Evolutionary conservation across 2,329 filamentous ascomycete species (phyloP), one percentile per base, ranked within the genome.

Genomic region (Phaeosphaeria sp.): DNA sequence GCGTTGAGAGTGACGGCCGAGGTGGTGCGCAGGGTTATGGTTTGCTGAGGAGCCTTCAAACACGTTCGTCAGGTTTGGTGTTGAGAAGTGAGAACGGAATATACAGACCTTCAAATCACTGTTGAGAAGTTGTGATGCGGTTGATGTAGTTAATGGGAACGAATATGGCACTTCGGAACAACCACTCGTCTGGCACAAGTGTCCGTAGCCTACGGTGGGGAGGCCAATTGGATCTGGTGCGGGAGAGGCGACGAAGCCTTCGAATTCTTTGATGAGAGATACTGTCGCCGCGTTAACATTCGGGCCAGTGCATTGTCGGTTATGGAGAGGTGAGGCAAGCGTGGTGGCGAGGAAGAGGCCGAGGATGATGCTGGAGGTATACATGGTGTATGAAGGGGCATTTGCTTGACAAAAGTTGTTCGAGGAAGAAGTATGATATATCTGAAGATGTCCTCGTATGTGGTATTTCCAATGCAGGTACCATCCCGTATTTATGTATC

Each of bases 131-230:
- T 73, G 69, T 45, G 77, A 74, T 21, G 78, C 83, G 22, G 79
- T 74, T 1, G 67, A 66, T 25, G 77, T 61, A 3, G 77, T 80
- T 17, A 84, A 68, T 0, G 83, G 83, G 58, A 83, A 80, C 0
- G 71, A 56, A 65, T 82, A 84, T 8, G 71, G 66, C 25, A 84
- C 77, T 33, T 84, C 82, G 1, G 75, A 64, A 69, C 82, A 84
- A 13, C 65, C 71, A 7, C 68, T 59, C 8, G 77, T 73, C 33
- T 66, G 57, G 71, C 82, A 85, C 9, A 82, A 73, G 63, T 84
- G 83, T 17, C 83, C 83, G 59, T 83, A 84, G 2, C 82, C 83
- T 0, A 84, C 78, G 3, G 81, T 84, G 0, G 81, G 80, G 24
- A 80, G 71, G 25, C 81, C 81, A 45, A 78, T 77, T 18, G 81